Conservation (phyloP, 2,329 filamentous ascomycete species). For the Colletotrichum coccodes region DNA sequence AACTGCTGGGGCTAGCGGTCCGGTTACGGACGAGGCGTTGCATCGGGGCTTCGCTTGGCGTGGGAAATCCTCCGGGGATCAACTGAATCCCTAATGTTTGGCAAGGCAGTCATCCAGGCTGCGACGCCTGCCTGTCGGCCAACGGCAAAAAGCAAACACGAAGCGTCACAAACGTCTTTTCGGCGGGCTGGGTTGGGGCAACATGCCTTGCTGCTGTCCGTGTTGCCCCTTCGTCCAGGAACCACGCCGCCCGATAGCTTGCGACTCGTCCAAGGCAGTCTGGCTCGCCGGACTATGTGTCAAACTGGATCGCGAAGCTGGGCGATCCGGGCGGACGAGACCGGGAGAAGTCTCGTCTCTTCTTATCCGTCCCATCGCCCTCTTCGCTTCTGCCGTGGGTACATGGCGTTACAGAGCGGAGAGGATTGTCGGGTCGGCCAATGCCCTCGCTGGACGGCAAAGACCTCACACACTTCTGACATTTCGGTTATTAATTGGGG, state of each 20-base stretch:
- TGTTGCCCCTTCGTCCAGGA: not conserved
- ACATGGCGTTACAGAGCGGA: conserved; percentile 20
- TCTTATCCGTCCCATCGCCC: not conserved
- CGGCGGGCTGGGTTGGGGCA: not conserved
- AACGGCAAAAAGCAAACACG: conserved; percentile 27
- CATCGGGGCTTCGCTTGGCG: conserved; percentile 28
- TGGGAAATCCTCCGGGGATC: conserved; percentile 32
- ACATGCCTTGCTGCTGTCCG: not conserved
- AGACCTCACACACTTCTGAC: conserved; percentile 21
- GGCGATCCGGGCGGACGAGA: not conserved
- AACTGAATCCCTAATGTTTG: not conserved
- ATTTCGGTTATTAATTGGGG: conserved; percentile 14
- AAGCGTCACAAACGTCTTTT: not conserved
- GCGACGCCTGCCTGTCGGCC: not conserved
- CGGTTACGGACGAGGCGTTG: conserved; percentile 25
- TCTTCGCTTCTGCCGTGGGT: conserved; percentile 17
- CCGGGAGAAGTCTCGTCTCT: not conserved
- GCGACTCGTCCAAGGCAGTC: not conserved
- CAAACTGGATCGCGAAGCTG: conserved; percentile 12
- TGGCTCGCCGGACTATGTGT: not conserved
- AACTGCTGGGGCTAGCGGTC: conserved; percentile 19
- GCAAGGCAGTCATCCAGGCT: not conserved
- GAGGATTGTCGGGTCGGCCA: not conserved
- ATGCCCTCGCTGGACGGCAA: not conserved
- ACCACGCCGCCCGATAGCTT: not conserved